These are phyloP conservation scores for Camellia japonica DNA, from an alignment of 148 eudicot species.

Conservation along the genomic window DNA sequence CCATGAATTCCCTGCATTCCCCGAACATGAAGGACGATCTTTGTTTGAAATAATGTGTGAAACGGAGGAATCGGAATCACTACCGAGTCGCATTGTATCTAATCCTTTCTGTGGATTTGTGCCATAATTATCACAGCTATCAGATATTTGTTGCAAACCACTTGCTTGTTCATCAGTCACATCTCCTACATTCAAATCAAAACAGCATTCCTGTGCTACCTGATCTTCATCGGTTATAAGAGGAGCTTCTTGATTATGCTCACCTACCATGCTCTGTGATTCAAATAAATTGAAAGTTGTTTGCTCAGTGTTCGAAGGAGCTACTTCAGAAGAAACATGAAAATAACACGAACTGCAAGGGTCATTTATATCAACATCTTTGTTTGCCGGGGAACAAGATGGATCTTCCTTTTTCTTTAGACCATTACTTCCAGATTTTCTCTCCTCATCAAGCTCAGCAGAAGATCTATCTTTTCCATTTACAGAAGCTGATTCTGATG, in stretches of 20 bases:
- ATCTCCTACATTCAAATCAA: constrained; percentile 25
- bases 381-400: constrained; percentile 10
- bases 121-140: constrained; percentile 4
- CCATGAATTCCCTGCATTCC: constrained; percentile 3
- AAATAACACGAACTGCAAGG: background rate
- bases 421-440: no score
- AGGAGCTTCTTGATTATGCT: constrained; percentile 12
- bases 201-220: background rate
- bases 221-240: background rate
- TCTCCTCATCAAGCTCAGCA: background rate
- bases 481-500: constrained; percentile 17
- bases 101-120: background rate
- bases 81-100: background rate
- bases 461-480: background rate
- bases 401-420: no score
- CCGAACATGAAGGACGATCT: constrained; percentile 13
- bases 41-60: constrained; percentile 14
- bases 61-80: constrained; percentile 20
- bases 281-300: background rate
- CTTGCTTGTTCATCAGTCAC: constrained; percentile 21
- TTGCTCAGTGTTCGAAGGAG: background rate
- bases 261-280: background rate
- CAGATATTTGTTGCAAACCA: constrained; percentile 14
- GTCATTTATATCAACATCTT: constrained; percentile 3
- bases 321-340: constrained; percentile 7